Percentiles rank a stretch among this genome's conserved stretches.
phyloP scores from a whole-genome alignment of 2,329 filamentous ascomycete genomes.

The Apiospora kogelbergensis region DNA sequence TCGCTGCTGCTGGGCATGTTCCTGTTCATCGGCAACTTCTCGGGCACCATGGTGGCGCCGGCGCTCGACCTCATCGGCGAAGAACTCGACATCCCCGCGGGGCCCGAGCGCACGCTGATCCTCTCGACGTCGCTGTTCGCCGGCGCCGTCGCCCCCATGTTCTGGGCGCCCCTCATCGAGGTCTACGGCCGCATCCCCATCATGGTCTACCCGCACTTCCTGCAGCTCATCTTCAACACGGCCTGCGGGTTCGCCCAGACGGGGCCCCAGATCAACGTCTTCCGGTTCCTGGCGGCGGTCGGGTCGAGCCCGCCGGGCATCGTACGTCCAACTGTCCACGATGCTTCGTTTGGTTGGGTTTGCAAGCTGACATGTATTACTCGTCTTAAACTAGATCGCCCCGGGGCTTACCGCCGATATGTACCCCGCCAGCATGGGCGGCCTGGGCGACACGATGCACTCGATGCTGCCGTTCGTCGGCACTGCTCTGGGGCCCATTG shows the following conservation, averaged over 20 bases:
- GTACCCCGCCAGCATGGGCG: slow-evolving; percentile 40
- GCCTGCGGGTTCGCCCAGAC: slow-evolving; percentile 47
- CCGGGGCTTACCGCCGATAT: slow-evolving; percentile 44
- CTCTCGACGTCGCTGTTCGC: slow-evolving; percentile 49
- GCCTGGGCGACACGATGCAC: slow-evolving; percentile 41
- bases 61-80: slow-evolving; percentile 42
- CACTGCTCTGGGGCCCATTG: slow-evolving; percentile 33
- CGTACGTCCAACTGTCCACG: too few species aligned
- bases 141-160: slow-evolving; percentile 46
- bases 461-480: slow-evolving; percentile 35
- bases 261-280: slow-evolving; percentile 45
- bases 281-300: slow-evolving; percentile 48
- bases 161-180: slow-evolving; percentile 36
- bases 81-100: slow-evolving; percentile 43
- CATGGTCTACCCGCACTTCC: slow-evolving; percentile 47
- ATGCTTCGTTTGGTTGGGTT: too few species aligned
- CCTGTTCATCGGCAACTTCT: slow-evolving; percentile 57
- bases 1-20: slow-evolving; percentile 38
- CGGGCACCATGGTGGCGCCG: slow-evolving; percentile 51
- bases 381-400: slow-evolving; percentile 22
- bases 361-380: neutral
- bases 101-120: slow-evolving; percentile 39
- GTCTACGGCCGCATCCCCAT: slow-evolving; percentile 43
- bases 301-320: slow-evolving; percentile 47
- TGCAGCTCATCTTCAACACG: slow-evolving; percentile 51